Conservation (phyloP, 768 basidiomycete species). For the Lactifluus pinguis region DNA sequence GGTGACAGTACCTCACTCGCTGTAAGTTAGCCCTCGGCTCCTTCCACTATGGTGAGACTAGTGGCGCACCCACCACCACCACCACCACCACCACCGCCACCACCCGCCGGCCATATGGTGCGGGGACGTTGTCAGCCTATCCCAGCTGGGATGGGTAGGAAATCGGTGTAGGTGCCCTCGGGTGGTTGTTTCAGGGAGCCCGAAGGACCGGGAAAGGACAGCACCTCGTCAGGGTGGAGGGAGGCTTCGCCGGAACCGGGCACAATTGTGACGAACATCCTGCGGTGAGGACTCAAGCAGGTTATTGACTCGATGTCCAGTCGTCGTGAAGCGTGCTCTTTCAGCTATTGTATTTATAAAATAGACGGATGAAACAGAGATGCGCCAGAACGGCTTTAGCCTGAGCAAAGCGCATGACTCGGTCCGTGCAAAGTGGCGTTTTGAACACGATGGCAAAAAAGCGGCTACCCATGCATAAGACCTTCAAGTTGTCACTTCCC, state of each 20-base stretch:
- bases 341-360: no score
- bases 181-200: background rate
- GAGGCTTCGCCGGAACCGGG: slow-evolving; percentile 24
- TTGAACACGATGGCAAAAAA: no score
- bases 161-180: background rate
- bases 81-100: background rate
- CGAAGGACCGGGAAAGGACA: slow-evolving; percentile 8
- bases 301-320: no score
- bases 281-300: slow-evolving; percentile 21
- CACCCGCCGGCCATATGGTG: background rate
- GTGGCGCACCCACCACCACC: no score
- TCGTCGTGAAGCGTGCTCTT: no score
- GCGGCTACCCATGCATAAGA: no score
- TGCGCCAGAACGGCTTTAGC: no score
- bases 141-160: background rate
- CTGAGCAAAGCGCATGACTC: no score
- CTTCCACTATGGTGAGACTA: no score
- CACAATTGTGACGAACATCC: slow-evolving; percentile 49
- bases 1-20: background rate
- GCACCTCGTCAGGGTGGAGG: slow-evolving; percentile 1
- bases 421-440: no score
- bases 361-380: no score
- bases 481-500: no score
- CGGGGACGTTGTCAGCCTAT: background rate
- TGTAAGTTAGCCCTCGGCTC: slow-evolving; percentile 26